Base-by-base conservation (phyloP, 345 rosid species). In the Citrus reticulata region DNA sequence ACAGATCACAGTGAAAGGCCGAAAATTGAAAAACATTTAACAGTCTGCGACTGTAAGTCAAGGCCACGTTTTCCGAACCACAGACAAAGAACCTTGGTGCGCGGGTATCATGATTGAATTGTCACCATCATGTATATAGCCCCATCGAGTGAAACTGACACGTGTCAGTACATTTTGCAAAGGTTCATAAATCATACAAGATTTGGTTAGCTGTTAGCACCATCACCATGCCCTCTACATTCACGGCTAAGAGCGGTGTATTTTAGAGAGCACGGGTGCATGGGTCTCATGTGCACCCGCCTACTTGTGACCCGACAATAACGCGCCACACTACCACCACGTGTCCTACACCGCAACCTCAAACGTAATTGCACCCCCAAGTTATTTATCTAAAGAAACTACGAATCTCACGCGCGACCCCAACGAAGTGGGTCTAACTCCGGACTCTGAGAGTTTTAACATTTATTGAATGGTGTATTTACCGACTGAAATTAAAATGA, bases 241-340 rank as follows among this genome's bases (percentile, higher is more conserved):
- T 34, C 35, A 34, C 35, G 35, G 35, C 35, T 61, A 59, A 37
- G 29, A 40, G 27, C 79, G 74, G 14, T 77, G 74, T 29, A 72
- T 65, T 46, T 60, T 70, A 25, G 46, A 60, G 55, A 70, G 76
- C 70, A 73, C n/a, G 65, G 29, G 65, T 73, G 79, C 60, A 78
- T 77, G 82, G 84, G 86, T 60, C 62, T 81, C 84, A 84, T 75
- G 84, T 84, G 84, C 80, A 32, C 60, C 78, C 82, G 72, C 40
- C 32, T 7, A 29, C 30, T 24, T n/a, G 11, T 42, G 34, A 24
- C 75, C 82, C 78, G 86, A 84, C 83, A 84, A 27, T 37, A 57
- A 70, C 77, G 77, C 54, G 72, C 83, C 79, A 64, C 82, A 70
- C 74, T 61, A 62, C 62, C 70, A 46, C 78, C 81, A 32, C 81